Evolutionary conservation across 108 stramenopile genomes (phyloP).

Genomic region (Skeletonema marinoi): DNA sequence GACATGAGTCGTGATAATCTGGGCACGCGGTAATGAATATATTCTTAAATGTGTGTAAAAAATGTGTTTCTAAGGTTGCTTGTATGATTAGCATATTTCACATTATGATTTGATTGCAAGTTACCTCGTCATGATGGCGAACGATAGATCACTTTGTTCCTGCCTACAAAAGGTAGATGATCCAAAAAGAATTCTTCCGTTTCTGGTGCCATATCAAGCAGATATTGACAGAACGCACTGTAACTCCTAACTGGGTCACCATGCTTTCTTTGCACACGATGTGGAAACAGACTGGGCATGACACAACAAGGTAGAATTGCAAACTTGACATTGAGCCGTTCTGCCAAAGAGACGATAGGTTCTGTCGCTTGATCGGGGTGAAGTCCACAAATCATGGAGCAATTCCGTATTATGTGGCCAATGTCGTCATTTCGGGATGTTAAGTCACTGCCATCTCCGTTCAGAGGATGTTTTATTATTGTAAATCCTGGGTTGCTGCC

Average conservation of each 20-base stretch:
- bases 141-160: conserved; percentile 61
- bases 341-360: conserved; percentile 38
- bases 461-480: conserved; percentile 50
- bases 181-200: conserved; percentile 39
- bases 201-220: conserved; percentile 54
- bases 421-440: conserved; percentile 25
- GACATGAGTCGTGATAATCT: conserved; percentile 40
- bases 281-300: conserved; percentile 51
- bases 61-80: no score
- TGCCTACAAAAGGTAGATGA: conserved; percentile 57
- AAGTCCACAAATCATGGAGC: conserved; percentile 42
- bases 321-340: conserved; percentile 46
- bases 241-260: conserved; percentile 48
- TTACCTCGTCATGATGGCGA: background rate
- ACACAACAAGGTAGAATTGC: conserved; percentile 60
- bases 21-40: conserved; percentile 4
- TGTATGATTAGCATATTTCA: no score
- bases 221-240: conserved; percentile 60
- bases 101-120: no score
- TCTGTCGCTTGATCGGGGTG: conserved; percentile 62
- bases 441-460: conserved; percentile 44
- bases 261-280: conserved; percentile 13
- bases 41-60: background rate
- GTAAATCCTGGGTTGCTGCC: conserved; percentile 9
- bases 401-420: conserved; percentile 9